Evolutionary conservation across 1,139 yeast species (phyloP).

Genomic region (Saccharomyces pastorianus): DNA sequence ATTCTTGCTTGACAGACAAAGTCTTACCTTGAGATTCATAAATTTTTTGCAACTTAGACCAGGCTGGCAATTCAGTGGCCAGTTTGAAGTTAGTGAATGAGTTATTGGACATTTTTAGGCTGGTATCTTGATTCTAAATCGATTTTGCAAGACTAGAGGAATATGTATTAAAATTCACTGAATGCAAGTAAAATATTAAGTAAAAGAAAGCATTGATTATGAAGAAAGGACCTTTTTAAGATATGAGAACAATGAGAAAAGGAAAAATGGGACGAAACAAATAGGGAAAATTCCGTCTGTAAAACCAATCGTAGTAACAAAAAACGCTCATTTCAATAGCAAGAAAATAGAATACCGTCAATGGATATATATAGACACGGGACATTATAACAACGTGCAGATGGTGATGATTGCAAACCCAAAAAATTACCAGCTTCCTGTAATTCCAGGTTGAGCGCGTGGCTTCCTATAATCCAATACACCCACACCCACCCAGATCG

Average conservation of each 20-base stretch:
- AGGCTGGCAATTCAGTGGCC: slow-evolving; percentile 73
- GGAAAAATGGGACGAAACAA: background rate
- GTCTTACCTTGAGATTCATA: slow-evolving; percentile 61
- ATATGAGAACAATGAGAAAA: background rate
- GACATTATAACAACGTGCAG: background rate
- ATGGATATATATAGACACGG: background rate
- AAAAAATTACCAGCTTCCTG: background rate
- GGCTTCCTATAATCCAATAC: background rate
- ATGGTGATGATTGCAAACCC: background rate
- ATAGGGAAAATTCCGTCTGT: background rate
- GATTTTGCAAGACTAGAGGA: background rate
- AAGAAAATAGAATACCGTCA: background rate
- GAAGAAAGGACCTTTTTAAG: background rate
- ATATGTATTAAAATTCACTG: background rate
- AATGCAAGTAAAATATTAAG: background rate
- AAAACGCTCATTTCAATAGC: background rate
- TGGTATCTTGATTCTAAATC: slow-evolving; percentile 1
- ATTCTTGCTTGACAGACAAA: slow-evolving; percentile 70
- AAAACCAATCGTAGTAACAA: background rate
- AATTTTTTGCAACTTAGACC: slow-evolving; percentile 67
- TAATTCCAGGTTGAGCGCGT: too few species aligned
- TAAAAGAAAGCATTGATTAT: background rate
- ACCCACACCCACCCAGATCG: background rate
- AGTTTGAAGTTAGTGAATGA: slow-evolving; percentile 49
- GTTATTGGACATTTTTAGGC: slow-evolving; percentile 22